Conservation (phyloP, 495 filamentous ascomycete species). For the Xylaria longipes region DNA sequence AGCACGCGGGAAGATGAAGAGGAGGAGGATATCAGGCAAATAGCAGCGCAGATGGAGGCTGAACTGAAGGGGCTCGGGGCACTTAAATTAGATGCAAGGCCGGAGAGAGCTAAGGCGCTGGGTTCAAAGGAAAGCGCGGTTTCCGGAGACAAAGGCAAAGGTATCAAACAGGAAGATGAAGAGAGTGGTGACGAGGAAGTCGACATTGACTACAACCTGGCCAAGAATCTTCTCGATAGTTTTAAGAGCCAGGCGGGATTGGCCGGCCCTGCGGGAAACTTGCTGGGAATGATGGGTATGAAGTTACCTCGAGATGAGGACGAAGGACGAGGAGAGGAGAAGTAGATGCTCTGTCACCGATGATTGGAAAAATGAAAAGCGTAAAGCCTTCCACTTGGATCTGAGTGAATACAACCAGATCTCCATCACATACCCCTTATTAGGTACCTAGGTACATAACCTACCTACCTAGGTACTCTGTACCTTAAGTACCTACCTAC, state of each 20-base stretch:
- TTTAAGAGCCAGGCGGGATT: conserved; percentile 87
- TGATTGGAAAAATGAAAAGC: not conserved
- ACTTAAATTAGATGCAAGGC: conserved; percentile 63
- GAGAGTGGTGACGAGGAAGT: conserved; percentile 62
- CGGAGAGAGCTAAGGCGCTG: conserved; percentile 34
- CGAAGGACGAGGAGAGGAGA: conserved; percentile 41
- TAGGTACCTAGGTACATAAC: no score
- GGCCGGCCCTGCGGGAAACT: conserved; percentile 83
- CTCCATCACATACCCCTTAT: not conserved
- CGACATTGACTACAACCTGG: conserved; percentile 84
- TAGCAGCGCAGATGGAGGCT: conserved; percentile 79
- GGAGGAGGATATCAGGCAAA: conserved; percentile 69
- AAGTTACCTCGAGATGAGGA: conserved; percentile 79
- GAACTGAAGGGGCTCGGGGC: conserved; percentile 82
- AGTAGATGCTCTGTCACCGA: not conserved
- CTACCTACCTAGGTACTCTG: no score
- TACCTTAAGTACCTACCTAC: no score
- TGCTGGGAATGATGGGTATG: conserved; percentile 85
- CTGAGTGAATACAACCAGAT: not conserved
- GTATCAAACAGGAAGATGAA: conserved; percentile 29
- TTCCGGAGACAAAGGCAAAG: conserved; percentile 32
- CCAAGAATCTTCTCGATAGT: conserved; percentile 88
- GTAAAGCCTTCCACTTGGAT: not conserved
- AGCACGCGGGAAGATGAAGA: conserved; percentile 58
- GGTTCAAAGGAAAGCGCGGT: conserved; percentile 20